Evolutionary conservation across 768 basidiomycete genomes (phyloP), one percentile per base, ranked within the genome.

Genomic region (Boletus tomentosulus): DNA sequence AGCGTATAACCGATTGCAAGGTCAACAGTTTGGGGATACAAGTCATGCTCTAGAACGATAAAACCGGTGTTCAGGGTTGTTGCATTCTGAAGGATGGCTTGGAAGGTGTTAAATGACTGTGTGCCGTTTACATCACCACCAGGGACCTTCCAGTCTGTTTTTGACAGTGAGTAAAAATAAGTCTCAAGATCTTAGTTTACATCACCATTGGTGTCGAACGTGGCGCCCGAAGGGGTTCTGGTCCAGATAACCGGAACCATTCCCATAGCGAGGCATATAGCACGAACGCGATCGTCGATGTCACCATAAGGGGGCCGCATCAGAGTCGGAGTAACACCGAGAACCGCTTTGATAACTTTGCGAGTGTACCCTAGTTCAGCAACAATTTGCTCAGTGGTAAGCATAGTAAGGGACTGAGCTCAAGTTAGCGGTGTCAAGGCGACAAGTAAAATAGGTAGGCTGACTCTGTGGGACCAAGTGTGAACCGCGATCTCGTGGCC

Each of bases 321-420:
- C 5, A 81, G 81, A 9, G 79, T 85, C 0, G 89, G 89, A 1
- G 87, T 87, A 27, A 91, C 85, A 59, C 88, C 88, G 53, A 88
- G 72, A 22, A 88, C 80, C 2, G 66, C 66, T 71, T 87, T 84
- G 74, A 98, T 95, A 48, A 85, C 84, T 70, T 89, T 84, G 51
- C 87, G 87, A 50, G 92, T 88, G 87, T 90, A 98, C 48, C 92
- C 94, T 35, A 98, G 76, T 72, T 98, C 94, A 22, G 93, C 95
- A 15, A 98, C 92, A 49, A 96, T 79, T 75, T 96, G 78, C 65
- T 80, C 84, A 61, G 81, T 97, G 41, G 89, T 85, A 57, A 90
- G 74, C 37, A 78, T 74, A 0, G 90, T 91, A 51, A 85, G 76
- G 25, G 77, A 77, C 86, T 86, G 55, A 50, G 35, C 4, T 44